Evolutionary conservation across 768 basidiomycete genomes (phyloP).

Genomic region (Astraeus odoratus): DNA sequence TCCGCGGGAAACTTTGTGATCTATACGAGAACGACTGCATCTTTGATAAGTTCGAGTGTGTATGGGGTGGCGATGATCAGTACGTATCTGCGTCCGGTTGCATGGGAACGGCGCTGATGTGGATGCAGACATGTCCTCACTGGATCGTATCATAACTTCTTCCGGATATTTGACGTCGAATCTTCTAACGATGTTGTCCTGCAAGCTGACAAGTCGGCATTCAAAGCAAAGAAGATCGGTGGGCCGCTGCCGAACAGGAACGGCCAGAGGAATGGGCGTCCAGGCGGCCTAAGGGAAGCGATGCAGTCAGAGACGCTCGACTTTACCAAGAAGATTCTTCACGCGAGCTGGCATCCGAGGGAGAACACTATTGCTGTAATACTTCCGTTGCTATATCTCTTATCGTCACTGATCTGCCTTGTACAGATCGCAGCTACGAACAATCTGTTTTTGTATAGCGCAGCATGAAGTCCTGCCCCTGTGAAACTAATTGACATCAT

Average conservation of each 20-base stretch:
- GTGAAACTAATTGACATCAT: neutral
- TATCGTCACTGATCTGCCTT: neutral
- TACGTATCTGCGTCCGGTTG: constrained; percentile 42
- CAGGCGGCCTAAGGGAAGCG: constrained; percentile 64
- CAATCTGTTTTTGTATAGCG: constrained; percentile 12
- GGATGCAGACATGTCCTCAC: constrained; percentile 81
- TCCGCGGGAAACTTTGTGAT: constrained; percentile 95
- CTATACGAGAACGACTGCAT: constrained; percentile 99
- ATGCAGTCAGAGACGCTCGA: constrained; percentile 85
- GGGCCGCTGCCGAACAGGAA: constrained; percentile 71
- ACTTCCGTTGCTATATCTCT: constrained; percentile 20
- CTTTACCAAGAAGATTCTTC: constrained; percentile 96
- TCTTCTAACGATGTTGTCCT: constrained; percentile 83
- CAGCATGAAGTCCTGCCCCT: constrained; percentile 24
- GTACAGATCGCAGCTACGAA: constrained; percentile 1
- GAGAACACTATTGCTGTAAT: constrained; percentile 97
- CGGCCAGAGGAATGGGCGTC: constrained; percentile 70
- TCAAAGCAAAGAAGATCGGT: constrained; percentile 99
- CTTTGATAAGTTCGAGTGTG: constrained; percentile 99
- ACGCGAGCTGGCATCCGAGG: constrained; percentile 94
- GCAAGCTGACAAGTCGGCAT: constrained; percentile 98
- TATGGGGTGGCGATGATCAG: constrained; percentile 96
- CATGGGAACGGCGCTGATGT: constrained; percentile 8
- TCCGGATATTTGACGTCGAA: constrained; percentile 97
- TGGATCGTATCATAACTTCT: constrained; percentile 99